Conservation (phyloP, 768 basidiomycete genomes). For the Austroboletus festivus region DNA sequence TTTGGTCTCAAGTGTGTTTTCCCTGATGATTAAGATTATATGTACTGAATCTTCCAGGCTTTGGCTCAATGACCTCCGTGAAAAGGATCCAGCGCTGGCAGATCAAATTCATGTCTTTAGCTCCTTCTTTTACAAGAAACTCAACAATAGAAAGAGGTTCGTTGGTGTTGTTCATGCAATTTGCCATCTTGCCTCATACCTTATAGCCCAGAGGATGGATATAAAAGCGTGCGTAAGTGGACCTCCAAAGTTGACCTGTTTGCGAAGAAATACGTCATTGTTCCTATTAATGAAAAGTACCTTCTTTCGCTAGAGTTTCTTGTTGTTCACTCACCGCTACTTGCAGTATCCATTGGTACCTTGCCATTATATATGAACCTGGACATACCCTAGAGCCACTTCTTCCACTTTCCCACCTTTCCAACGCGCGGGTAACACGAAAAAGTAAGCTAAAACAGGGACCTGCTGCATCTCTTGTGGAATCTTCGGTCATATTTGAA, state of each 20-base stretch:
- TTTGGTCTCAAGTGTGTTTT: constrained; percentile 84
- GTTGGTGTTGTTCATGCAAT: constrained; percentile 11
- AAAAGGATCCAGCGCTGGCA: constrained; percentile 55
- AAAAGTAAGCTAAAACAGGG: constrained; percentile 19
- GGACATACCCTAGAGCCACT: constrained; percentile 52
- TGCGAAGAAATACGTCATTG: constrained; percentile 85
- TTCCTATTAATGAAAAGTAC: constrained; percentile 97
- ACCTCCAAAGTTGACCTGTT: constrained; percentile 87
- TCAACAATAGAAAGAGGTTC: constrained; percentile 61
- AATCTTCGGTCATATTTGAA: not conserved
- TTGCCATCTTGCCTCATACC: constrained; percentile 11
- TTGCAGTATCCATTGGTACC: constrained; percentile 90
- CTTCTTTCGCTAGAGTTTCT: constrained; percentile 17
- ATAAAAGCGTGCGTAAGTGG: constrained; percentile 89
- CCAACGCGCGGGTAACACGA: constrained; percentile 18
- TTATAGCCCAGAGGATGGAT: constrained; percentile 57
- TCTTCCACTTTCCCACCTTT: constrained; percentile 29
- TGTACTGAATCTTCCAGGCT: constrained; percentile 42
- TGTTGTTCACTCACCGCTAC: constrained; percentile 5
- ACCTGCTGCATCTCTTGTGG: constrained; percentile 5
- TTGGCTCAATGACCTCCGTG: constrained; percentile 62
- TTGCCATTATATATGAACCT: constrained; percentile 89
- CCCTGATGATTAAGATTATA: not conserved
- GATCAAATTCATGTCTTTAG: constrained; percentile 87
- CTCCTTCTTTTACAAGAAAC: constrained; percentile 97